Percentiles rank a stretch among this genome's conserved stretches.
These are phyloP conservation scores for Aspergillus ellipticus DNA, from an alignment of 495 filamentous ascomycete genomes.

Conservation along the genomic window DNA sequence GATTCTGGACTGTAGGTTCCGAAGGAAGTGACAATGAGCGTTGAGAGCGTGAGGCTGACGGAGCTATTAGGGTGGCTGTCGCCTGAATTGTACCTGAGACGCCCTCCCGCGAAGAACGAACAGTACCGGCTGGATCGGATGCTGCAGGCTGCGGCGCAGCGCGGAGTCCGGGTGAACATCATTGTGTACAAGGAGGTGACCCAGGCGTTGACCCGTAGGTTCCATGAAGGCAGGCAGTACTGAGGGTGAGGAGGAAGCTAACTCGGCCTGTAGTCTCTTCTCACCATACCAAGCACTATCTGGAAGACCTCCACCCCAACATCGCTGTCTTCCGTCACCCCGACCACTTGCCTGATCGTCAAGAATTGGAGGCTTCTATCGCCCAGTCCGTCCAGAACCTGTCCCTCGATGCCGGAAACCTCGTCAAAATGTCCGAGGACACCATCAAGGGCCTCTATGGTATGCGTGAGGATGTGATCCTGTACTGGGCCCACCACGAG, in stretches of 20 bases:
- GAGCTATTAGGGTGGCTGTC: conserved; percentile 74
- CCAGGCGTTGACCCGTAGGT: conserved; percentile 80
- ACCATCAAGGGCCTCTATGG: conserved; percentile 76
- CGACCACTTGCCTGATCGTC: conserved; percentile 76
- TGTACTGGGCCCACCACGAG: conserved; percentile 97
- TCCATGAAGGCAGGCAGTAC: neutral
- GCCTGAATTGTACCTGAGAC: conserved; percentile 83
- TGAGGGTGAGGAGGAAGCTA: neutral
- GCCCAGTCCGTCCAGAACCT: conserved; percentile 49
- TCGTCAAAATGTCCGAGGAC: conserved; percentile 60
- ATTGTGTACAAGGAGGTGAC: conserved; percentile 95
- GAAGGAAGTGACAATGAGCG: neutral
- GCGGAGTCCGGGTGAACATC: conserved; percentile 82
- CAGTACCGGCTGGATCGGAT: conserved; percentile 86
- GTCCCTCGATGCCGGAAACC: conserved; percentile 45
- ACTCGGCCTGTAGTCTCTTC: conserved; percentile 64
- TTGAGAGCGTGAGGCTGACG: conserved; percentile 11
- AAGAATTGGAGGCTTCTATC: conserved; percentile 51
- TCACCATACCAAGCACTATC: conserved; percentile 75
- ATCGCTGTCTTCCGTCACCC: conserved; percentile 91
- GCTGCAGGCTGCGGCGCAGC: conserved; percentile 80
- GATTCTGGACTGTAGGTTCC: conserved; percentile 74
- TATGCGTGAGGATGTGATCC: conserved; percentile 69
- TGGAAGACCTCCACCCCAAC: conserved; percentile 78
- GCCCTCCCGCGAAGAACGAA: conserved; percentile 78